Evolutionary conservation across 805 yeast species (phyloP).

Genomic region (Yamadazyma endophytica): DNA sequence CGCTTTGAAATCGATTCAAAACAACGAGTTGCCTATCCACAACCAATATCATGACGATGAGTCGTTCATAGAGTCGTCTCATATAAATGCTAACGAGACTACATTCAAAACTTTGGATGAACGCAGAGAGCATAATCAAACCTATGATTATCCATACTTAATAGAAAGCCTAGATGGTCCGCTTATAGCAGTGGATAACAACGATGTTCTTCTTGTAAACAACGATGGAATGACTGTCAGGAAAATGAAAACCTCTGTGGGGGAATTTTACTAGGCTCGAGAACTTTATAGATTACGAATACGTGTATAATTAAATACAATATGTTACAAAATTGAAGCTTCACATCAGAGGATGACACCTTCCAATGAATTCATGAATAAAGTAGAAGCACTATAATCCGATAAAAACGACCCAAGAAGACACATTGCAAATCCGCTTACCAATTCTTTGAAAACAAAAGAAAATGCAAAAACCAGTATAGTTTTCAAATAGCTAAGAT

Average conservation of each 20-base stretch:
- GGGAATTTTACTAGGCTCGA: constrained; percentile 4
- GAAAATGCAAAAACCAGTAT: constrained; percentile 14
- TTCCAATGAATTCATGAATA: not conserved
- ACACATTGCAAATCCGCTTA: constrained; percentile 11
- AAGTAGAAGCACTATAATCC: constrained; percentile 5
- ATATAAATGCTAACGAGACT: constrained; percentile 13
- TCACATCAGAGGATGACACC: constrained; percentile 1
- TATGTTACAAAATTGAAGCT: not conserved
- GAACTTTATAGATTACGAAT: not conserved
- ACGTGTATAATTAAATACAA: not conserved
- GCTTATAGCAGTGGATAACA: constrained; percentile 65
- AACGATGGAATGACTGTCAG: constrained; percentile 16
- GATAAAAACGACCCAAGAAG: constrained; percentile 11
- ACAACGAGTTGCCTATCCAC: constrained; percentile 22
- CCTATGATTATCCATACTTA: constrained; percentile 75
- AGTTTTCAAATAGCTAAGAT: constrained; percentile 12
- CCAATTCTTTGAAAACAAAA: constrained; percentile 9
- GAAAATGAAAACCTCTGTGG: constrained; percentile 14
- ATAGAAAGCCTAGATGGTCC: constrained; percentile 78
- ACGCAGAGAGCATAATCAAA: constrained; percentile 63
- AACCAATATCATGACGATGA: constrained; percentile 17
- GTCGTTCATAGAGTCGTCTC: constrained; percentile 7
- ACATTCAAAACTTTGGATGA: constrained; percentile 64
- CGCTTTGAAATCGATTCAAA: constrained; percentile 76
- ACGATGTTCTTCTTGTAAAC: constrained; percentile 19